Base-by-base conservation (phyloP, 371 early-diverging fungal genomes). In the Dinochytrium kinnereticum region DNA sequence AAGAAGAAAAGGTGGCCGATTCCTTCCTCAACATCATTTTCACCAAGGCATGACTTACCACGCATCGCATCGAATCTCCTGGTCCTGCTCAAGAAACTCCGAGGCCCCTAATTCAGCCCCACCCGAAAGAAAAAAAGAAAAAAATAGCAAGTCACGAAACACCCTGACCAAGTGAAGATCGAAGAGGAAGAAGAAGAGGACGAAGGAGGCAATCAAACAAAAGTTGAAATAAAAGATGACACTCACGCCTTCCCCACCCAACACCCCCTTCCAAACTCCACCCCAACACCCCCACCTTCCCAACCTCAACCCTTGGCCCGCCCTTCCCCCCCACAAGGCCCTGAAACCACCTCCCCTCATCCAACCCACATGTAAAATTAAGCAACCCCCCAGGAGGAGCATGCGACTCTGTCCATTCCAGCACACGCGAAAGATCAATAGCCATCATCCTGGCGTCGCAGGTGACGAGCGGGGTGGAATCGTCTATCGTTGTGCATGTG, bases 241-340 rank as follows among this genome's bases (percentile, higher is more conserved):
- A 76, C 76, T 49, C 19, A 68, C 69, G 50, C 36, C 40, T 40
- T 40, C 71, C n/a, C 76, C 72, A 76, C 7, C 73, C 55, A 1
- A 72, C 73, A 3, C 69, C 72, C 7, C 76, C 76, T 3, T 5
- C 13, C 26, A 53, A 26, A n/a, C n/a, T n/a, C 26, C 5, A n/a
- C 26, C 55, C 55, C 5, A 53, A 5, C 10, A 5, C n/a, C 24
- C 55, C 55, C 5, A 53, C 13, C 26, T 53, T 24, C 5, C 24
- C 26, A 26, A 24, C 26, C 5, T 53, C 55, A 7, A 53, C 19
- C 19, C 19, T 19, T 13, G 19, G 19, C 44, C 44, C 44, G 19
- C 19, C 55, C 55, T 61, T 73, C 34, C 70, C 73, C 44, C 68
- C 72, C 51, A 26, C 61, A 24, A 38, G 26, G 15, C 51, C 51